Evolutionary conservation across 2,329 filamentous ascomycete genomes (phyloP).

Genomic region (Colletotrichum coccodes): DNA sequence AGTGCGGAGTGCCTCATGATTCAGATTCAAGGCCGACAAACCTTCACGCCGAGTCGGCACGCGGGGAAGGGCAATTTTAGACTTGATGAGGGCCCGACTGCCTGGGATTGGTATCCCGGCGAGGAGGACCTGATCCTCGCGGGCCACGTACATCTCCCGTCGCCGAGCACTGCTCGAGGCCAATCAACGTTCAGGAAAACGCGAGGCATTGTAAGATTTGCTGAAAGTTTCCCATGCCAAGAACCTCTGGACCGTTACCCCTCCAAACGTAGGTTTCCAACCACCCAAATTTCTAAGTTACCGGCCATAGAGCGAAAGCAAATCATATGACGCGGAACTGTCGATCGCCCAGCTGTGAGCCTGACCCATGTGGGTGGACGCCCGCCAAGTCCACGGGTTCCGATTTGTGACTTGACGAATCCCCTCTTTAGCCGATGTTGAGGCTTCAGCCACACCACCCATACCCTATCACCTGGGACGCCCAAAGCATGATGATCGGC

Average conservation of each 20-base stretch:
- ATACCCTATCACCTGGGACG: not conserved
- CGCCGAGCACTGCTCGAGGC: not conserved
- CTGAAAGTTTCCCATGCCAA: conserved; percentile 3
- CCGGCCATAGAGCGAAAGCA: not conserved
- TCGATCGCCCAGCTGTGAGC: not conserved
- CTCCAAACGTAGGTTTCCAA: not conserved
- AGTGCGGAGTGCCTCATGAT: not conserved
- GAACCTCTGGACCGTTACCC: conserved; percentile 6
- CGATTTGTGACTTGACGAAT: not conserved
- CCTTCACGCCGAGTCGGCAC: not conserved
- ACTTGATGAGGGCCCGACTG: not conserved
- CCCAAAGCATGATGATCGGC: not conserved
- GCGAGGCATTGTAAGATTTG: not conserved
- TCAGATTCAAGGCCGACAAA: not conserved
- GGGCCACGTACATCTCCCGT: conserved; percentile 29
- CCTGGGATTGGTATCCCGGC: not conserved
- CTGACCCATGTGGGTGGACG: not conserved
- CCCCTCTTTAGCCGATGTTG: not conserved
- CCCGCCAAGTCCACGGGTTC: not conserved
- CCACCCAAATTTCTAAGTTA: not conserved
- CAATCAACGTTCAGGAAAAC: not conserved
- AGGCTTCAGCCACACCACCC: not conserved
- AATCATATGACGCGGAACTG: not conserved
- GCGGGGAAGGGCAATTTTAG: conserved; percentile 10
- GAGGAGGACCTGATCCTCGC: not conserved